These are phyloP conservation scores for Wickerhamiella occidentalis DNA, from an alignment of 805 yeast species.

Conservation along the genomic window DNA sequence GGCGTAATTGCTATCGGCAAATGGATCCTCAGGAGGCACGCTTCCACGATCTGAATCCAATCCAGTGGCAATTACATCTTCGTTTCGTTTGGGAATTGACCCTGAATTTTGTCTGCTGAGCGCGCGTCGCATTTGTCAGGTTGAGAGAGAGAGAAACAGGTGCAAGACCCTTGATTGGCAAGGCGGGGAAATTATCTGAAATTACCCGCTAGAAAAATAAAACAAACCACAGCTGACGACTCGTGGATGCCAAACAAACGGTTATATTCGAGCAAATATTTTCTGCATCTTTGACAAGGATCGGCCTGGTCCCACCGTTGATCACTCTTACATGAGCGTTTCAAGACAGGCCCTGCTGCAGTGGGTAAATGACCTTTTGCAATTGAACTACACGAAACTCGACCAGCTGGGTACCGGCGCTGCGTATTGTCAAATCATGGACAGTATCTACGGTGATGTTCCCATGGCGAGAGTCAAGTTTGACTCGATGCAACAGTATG, in stretches of 20 bases:
- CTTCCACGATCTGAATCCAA: slow-evolving; percentile 1
- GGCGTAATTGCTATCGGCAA: slow-evolving; percentile 4
- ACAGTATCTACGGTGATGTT: slow-evolving; percentile 68
- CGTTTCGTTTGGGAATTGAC: background rate
- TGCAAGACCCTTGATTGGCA: no score
- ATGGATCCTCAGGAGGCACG: slow-evolving; percentile 2
- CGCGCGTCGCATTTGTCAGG: slow-evolving; percentile 8
- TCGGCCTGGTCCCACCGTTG: background rate
- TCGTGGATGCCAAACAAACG: no score
- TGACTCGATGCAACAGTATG: slow-evolving; percentile 59
- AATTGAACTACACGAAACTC: slow-evolving; percentile 55
- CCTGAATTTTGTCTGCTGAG: slow-evolving; percentile 11
- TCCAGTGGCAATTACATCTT: background rate
- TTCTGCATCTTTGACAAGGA: background rate
- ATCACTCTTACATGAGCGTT: slow-evolving; percentile 8
- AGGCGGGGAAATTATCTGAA: slow-evolving; percentile 2
- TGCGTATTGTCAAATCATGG: slow-evolving; percentile 84
- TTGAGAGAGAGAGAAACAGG: no score
- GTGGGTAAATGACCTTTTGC: slow-evolving; percentile 71
- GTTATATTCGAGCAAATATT: no score
- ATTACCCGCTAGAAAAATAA: no score
- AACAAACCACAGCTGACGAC: no score
- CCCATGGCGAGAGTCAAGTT: slow-evolving; percentile 72
- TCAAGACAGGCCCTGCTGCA: slow-evolving; percentile 71
- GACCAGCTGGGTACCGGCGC: slow-evolving; percentile 97